phyloP scores from a whole-genome alignment of 148 eudicot genomes.

The Camellia japonica region DNA sequence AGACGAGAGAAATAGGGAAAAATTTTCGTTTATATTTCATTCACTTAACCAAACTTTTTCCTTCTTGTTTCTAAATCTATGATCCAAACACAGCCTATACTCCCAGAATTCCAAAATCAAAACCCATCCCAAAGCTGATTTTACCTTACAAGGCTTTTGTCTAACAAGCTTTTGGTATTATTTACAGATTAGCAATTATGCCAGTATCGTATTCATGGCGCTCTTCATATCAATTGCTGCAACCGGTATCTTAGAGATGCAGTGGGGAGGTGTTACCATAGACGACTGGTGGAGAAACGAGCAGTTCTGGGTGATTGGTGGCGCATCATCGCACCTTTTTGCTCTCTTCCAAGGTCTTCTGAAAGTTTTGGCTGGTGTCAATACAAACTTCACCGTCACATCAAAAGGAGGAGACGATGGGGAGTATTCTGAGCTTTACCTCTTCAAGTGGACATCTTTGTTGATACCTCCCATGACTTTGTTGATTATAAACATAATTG shows the following conservation, averaged over 20 bases:
- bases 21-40: too few species aligned
- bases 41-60: too few species aligned
- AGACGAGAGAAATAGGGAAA: too few species aligned
- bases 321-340: slow-evolving; percentile 62
- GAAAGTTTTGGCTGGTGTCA: slow-evolving; percentile 62
- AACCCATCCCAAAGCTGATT: not conserved
- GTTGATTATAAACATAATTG: slow-evolving; percentile 76
- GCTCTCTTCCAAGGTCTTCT: slow-evolving; percentile 76
- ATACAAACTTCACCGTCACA: slow-evolving; percentile 62
- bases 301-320: slow-evolving; percentile 83
- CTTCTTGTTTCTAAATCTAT: too few species aligned
- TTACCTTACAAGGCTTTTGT: not conserved
- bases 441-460: slow-evolving; percentile 89
- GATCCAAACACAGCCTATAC: not conserved
- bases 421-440: slow-evolving; percentile 82
- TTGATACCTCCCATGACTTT: slow-evolving; percentile 83
- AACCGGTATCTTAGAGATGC: slow-evolving; percentile 63
- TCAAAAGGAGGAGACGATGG: slow-evolving; percentile 83
- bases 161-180: slow-evolving; percentile 14
- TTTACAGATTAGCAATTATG: slow-evolving; percentile 68
- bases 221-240: slow-evolving; percentile 69
- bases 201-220: slow-evolving; percentile 62
- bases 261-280: slow-evolving; percentile 64
- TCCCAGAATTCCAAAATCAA: not conserved
- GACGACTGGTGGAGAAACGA: slow-evolving; percentile 75